Evolutionary conservation across 192 early-diverging fungal species (phyloP).

Genomic region (Umbelopsis sp.): DNA sequence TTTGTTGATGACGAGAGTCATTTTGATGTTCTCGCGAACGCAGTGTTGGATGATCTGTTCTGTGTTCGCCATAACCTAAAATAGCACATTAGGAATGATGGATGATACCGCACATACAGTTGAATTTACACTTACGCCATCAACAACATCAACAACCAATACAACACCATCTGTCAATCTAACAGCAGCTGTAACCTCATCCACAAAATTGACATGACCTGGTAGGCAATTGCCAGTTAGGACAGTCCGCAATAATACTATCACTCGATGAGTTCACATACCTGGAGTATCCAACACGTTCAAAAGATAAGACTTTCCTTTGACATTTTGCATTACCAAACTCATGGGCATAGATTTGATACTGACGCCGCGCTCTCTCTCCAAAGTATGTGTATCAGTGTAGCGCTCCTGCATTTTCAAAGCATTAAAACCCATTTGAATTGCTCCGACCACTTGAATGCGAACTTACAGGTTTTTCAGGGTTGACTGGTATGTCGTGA

Average conservation of each 20-base stretch:
- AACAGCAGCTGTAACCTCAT: constrained; percentile 87
- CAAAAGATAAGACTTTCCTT: constrained; percentile 86
- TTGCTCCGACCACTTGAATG: background rate
- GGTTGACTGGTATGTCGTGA: constrained; percentile 62
- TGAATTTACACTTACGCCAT: constrained; percentile 65
- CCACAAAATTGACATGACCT: constrained; percentile 94
- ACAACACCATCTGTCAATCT: constrained; percentile 90
- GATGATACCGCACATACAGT: background rate
- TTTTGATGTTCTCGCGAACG: constrained; percentile 74
- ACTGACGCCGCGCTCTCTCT: constrained; percentile 85
- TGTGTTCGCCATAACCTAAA: constrained; percentile 87
- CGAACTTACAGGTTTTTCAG: constrained; percentile 55
- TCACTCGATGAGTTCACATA: constrained; percentile 21
- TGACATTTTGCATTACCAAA: constrained; percentile 84
- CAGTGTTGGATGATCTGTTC: constrained; percentile 84
- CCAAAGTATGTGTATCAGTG: constrained; percentile 92
- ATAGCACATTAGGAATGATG: background rate
- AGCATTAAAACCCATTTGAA: constrained; percentile 24
- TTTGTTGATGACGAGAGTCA: constrained; percentile 96
- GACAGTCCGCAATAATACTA: background rate
- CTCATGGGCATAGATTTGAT: constrained; percentile 96
- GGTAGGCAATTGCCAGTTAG: background rate
- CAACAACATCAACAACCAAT: constrained; percentile 93
- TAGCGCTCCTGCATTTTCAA: constrained; percentile 63
- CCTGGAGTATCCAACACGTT: constrained; percentile 94